A percentile compares a stretch with the other conserved stretches of the same genome.
Evolutionary conservation across 345 rosid species (phyloP).

Genomic region (Anacardium occidentale): DNA sequence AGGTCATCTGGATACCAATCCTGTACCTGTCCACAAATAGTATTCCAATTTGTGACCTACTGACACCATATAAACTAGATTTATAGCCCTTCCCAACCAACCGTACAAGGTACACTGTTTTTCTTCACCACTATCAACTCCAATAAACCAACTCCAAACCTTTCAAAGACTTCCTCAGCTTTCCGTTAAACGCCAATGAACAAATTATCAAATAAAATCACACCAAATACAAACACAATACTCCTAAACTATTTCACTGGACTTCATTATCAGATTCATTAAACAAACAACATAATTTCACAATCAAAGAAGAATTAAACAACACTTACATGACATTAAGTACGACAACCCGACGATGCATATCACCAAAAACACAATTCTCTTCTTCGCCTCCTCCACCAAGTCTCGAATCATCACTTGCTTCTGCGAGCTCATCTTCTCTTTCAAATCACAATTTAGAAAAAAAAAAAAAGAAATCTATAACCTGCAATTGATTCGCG

Average conservation of each 20-base stretch:
- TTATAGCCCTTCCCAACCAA: neutral
- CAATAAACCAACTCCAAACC: neutral
- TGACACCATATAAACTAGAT: neutral
- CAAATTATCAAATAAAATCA: neutral
- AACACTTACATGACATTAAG: slow-evolving; percentile 78
- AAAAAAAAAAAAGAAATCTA: neutral
- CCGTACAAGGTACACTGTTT: neutral
- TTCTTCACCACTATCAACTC: neutral
- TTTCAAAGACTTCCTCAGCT: neutral
- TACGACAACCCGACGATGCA: slow-evolving; percentile 93
- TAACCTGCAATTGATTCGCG: slow-evolving; percentile 10
- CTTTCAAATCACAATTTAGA: slow-evolving; percentile 6
- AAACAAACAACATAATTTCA: neutral
- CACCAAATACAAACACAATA: neutral
- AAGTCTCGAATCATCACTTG: slow-evolving; percentile 67
- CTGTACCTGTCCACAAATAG: no score
- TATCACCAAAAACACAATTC: slow-evolving; percentile 74
- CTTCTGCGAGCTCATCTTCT: slow-evolving; percentile 55
- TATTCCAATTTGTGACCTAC: no score
- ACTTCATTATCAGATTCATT: neutral
- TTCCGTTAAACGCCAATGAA: neutral
- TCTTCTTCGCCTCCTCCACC: slow-evolving; percentile 95
- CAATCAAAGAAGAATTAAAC: neutral
- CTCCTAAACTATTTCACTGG: neutral
- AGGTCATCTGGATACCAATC: no score